A percentile compares a stretch with the other conserved stretches of the same genome.
phyloP scores from a whole-genome alignment of 257 asterid genomes.

The Nicotiana tabacum region DNA sequence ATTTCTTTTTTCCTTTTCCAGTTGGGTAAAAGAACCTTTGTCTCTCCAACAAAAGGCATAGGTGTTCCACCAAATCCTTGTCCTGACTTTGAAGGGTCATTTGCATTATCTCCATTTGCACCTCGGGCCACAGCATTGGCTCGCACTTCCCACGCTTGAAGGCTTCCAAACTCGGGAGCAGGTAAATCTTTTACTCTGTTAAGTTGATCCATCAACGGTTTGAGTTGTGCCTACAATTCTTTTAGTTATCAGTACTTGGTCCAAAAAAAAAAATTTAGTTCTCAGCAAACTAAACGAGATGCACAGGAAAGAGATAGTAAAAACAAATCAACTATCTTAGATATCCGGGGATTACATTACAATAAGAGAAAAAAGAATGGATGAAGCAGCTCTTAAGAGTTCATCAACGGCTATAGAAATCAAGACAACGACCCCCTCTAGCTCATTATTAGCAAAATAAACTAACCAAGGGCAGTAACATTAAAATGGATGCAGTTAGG shows the following conservation, averaged over 20 bases:
- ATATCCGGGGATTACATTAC: neutral
- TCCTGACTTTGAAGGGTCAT: constrained; percentile 54
- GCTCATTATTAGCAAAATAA: neutral
- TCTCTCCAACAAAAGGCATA: constrained; percentile 88
- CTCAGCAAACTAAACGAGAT: neutral
- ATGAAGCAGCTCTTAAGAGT: neutral
- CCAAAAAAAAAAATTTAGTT: neutral
- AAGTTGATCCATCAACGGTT: constrained; percentile 78
- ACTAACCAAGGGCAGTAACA: neutral
- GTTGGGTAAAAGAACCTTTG: constrained; percentile 48
- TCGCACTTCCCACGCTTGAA: constrained; percentile 85
- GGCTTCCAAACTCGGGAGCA: constrained; percentile 80
- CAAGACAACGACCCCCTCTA: neutral
- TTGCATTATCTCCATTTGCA: constrained; percentile 56
- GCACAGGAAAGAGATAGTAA: neutral
- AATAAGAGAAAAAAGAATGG: neutral
- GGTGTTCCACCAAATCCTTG: constrained; percentile 80
- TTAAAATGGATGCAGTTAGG: neutral
- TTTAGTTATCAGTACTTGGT: constrained; percentile 1
- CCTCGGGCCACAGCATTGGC: constrained; percentile 63
- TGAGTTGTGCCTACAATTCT: constrained; percentile 61
- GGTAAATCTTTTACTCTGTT: constrained; percentile 84
- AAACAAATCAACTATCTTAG: neutral
- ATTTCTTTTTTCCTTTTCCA: neutral
- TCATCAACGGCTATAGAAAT: neutral